Percentiles rank a stretch among this genome's conserved stretches.
phyloP scores from a whole-genome alignment of 192 early-diverging fungal genomes.

The Coemansia sp. region DNA sequence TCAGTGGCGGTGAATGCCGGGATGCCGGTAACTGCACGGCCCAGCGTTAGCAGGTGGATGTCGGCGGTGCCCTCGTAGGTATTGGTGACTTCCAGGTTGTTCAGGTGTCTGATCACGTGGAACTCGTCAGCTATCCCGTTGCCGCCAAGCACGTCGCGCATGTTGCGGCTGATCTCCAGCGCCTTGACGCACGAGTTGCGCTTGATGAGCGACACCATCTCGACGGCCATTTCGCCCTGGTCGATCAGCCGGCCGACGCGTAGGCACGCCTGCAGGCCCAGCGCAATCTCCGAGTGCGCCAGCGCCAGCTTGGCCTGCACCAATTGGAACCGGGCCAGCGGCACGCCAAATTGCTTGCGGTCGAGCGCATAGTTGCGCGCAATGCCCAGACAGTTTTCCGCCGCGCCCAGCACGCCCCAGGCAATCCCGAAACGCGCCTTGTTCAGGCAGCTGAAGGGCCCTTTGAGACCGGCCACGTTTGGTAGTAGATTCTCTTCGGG shows the following conservation, averaged over 20 bases:
- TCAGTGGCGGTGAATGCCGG: constrained; percentile 58
- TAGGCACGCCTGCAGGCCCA: constrained; percentile 82
- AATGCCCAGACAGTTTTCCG: constrained; percentile 83
- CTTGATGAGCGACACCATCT: constrained; percentile 96
- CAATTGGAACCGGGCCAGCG: constrained; percentile 88
- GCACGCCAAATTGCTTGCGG: constrained; percentile 89
- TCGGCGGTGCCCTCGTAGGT: constrained; percentile 98
- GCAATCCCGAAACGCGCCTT: constrained; percentile 96
- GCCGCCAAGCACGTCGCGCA: constrained; percentile 91
- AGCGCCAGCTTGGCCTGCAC: constrained; percentile 96
- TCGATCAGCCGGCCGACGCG: constrained; percentile 95
- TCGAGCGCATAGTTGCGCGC: constrained; percentile 88
- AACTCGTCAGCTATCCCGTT: constrained; percentile 96
- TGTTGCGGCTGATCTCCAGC: constrained; percentile 82
- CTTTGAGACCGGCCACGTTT: constrained; percentile 83
- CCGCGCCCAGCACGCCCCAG: constrained; percentile 95
- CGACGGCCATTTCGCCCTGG: constrained; percentile 73
- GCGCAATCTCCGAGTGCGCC: constrained; percentile 86
- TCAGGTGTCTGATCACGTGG: constrained; percentile 91
- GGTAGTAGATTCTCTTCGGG: constrained; percentile 89
- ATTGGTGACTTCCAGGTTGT: constrained; percentile 89
- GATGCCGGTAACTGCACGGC: constrained; percentile 91
- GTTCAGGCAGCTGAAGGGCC: constrained; percentile 96
- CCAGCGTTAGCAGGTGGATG: constrained; percentile 90
- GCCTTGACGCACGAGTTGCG: constrained; percentile 95